Conservation (phyloP, 768 basidiomycete species). For the Phanerochaete carnosa region DNA sequence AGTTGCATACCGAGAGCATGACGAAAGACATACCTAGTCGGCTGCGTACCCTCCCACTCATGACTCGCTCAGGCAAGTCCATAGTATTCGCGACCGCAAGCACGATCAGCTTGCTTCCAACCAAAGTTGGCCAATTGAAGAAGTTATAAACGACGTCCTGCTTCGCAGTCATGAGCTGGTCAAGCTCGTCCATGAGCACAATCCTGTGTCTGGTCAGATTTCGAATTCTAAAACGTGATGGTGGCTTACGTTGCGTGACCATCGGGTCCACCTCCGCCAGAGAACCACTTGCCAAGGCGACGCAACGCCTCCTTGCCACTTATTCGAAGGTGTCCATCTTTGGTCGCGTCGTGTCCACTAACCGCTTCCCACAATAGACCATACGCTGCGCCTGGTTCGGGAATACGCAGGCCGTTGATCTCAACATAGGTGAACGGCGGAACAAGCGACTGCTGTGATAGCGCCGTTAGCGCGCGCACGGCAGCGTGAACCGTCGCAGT, state of each 20-base stretch:
- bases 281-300: slow-evolving; percentile 76
- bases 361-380: slow-evolving; percentile 89
- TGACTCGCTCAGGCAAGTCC: slow-evolving; percentile 93
- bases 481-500: slow-evolving; percentile 97
- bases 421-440: slow-evolving; percentile 96
- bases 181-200: slow-evolving; percentile 97
- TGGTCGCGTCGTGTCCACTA: slow-evolving; percentile 69
- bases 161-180: slow-evolving; percentile 92
- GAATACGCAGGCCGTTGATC: slow-evolving; percentile 92
- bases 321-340: slow-evolving; percentile 61
- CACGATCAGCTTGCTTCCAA: slow-evolving; percentile 85
- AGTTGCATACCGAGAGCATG: not conserved
- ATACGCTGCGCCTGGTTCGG: slow-evolving; percentile 92
- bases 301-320: slow-evolving; percentile 82
- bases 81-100: slow-evolving; percentile 98
- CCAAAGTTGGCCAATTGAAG: slow-evolving; percentile 98
- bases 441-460: slow-evolving; percentile 80
- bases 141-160: slow-evolving; percentile 99
- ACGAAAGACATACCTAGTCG: slow-evolving; percentile 64
- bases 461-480: slow-evolving; percentile 82
- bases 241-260: slow-evolving; percentile 81
- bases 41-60: slow-evolving; percentile 90
- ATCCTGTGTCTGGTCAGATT: slow-evolving; percentile 48
- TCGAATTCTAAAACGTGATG: not conserved
- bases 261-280: slow-evolving; percentile 68